Evolutionary conservation across 495 filamentous ascomycete genomes (phyloP), one percentile per base, ranked within the genome.

Genomic region (Talaromyces nanjingensis): DNA sequence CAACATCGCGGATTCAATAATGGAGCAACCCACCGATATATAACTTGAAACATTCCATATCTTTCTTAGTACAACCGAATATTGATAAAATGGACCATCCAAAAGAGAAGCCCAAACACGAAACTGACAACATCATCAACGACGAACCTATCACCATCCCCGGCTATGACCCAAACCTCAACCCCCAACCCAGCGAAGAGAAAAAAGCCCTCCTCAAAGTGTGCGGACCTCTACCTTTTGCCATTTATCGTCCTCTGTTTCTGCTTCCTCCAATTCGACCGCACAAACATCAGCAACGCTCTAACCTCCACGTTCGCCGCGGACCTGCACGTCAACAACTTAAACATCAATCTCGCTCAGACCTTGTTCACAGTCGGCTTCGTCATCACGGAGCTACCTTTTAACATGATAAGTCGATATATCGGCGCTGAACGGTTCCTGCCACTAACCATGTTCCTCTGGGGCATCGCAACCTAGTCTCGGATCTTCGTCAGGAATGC

Each of bases 401-500:
- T 62, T 42, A 62, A 62, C 27, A 52, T 62, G 60, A 64, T 68
- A 25, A 68, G 67, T 45, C 63, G 65, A 11, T 68, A 66, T 34
- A 63, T 68, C 25, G 67, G 67, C 22, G 61, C 67, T 16, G 67
- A 68, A 24, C 20, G 67, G 22, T 68, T 68, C 33, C 52, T 68
- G 6, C 67, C 67, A 4, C 57, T 68, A 0, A 68, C 67, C 6
- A 68, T 68, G 67, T 62, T 68, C 24, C 52, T 68, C 37, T 68
- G 67, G 67, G 67, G 67, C 14, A 61, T 68, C 54, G 67, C 63
- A 8, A 68, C 67, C 6, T 68, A 64, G 67, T 68, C 61, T 37
- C 67, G 66, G 45, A 57, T 68, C 5, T 68, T 68, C 37, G 65
- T 79, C 14, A 70, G 66, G 56, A 76, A 74, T 52, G 69, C 73